Evolutionary conservation across 2,329 filamentous ascomycete species (phyloP).

Genomic region (Calonectria pteridis): DNA sequence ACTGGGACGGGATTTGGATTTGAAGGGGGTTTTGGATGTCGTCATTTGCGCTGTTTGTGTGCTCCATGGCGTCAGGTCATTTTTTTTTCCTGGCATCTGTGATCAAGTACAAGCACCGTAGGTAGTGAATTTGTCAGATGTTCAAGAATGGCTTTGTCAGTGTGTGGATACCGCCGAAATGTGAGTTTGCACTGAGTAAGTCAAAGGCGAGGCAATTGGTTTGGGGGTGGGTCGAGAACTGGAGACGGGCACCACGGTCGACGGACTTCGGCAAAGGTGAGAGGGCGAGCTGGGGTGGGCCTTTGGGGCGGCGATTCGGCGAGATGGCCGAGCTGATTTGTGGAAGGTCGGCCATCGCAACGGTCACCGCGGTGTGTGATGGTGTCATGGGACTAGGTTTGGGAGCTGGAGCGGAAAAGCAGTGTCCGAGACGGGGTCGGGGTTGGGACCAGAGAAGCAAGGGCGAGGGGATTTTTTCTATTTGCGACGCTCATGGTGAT

Average conservation of each 20-base stretch:
- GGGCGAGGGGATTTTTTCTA: neutral
- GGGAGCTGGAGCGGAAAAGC: slow-evolving; percentile 1
- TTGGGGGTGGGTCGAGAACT: slow-evolving; percentile 3
- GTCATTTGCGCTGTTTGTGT: neutral
- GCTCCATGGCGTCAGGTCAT: neutral
- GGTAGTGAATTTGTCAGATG: slow-evolving; percentile 8
- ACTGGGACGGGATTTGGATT: neutral
- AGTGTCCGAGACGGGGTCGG: slow-evolving; percentile 11
- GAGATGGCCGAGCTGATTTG: slow-evolving; percentile 24
- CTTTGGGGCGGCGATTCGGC: slow-evolving; percentile 9
- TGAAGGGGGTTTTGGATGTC: neutral
- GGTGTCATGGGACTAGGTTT: slow-evolving; percentile 12
- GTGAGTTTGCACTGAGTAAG: neutral
- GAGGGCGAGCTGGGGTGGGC: neutral
- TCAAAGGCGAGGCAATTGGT: neutral
- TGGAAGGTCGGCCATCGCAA: slow-evolving; percentile 11
- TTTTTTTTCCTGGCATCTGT: neutral
- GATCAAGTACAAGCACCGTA: neutral
- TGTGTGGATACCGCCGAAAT: neutral
- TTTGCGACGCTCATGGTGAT: neutral
- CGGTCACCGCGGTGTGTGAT: slow-evolving; percentile 26
- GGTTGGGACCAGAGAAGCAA: neutral
- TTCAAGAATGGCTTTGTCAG: neutral
- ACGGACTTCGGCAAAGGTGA: neutral
- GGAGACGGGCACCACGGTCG: neutral